phyloP scores from a whole-genome alignment of 208 protist genomes.

The Wallacemonas sp. region DNA sequence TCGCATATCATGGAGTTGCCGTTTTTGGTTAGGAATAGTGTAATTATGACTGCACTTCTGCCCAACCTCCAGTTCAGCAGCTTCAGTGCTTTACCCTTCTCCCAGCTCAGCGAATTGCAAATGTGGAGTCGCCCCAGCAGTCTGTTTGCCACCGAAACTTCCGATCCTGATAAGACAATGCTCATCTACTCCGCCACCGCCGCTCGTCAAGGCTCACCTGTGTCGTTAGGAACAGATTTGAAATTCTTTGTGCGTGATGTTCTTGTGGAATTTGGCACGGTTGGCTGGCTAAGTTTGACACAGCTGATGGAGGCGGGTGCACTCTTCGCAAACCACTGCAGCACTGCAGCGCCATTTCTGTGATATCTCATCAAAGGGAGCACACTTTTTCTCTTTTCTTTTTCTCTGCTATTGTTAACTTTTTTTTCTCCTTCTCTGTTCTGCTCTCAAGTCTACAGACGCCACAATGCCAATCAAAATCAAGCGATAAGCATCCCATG shows the following conservation, averaged over 20 bases:
- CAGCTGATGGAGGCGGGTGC: slow-evolving; percentile 3
- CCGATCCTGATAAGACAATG: neutral
- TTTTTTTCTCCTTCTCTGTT: neutral
- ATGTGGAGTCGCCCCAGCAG: neutral
- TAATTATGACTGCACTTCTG: neutral
- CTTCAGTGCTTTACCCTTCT: neutral
- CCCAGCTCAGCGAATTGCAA: slow-evolving; percentile 3
- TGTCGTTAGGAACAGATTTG: neutral
- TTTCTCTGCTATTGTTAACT: neutral
- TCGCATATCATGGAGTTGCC: neutral
- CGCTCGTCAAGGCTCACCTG: neutral
- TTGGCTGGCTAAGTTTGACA: slow-evolving; percentile 11
- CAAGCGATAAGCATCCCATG: neutral
- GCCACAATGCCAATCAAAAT: neutral
- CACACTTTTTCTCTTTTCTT: slow-evolving; percentile 14
- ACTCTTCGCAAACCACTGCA: neutral
- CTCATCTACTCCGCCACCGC: slow-evolving; percentile 10
- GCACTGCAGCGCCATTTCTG: too few relatives aligned
- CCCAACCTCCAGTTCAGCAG: neutral
- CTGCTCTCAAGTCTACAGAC: neutral
- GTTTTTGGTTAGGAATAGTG: neutral
- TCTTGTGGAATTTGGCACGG: slow-evolving; percentile 1
- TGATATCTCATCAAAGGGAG: neutral
- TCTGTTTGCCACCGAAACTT: neutral
- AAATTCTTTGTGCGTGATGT: slow-evolving; percentile 1